phyloP scores from a whole-genome alignment of 768 basidiomycete genomes.

The Lactifluus piperatus region DNA sequence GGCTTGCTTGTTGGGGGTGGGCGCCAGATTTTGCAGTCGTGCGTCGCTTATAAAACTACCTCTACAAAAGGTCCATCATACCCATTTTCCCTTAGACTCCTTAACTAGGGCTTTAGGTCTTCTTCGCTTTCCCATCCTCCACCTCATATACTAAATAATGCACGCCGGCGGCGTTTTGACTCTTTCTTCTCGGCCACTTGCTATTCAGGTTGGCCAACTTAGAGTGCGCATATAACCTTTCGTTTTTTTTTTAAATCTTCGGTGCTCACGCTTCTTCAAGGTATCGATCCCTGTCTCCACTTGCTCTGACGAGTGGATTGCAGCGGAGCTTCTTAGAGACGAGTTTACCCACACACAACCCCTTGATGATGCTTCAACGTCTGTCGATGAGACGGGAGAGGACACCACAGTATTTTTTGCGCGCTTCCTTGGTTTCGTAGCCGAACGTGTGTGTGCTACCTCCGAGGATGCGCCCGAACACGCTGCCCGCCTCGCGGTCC shows the following conservation, averaged over 20 bases:
- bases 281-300: slow-evolving; percentile 84
- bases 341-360: slow-evolving; percentile 68
- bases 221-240: slow-evolving; percentile 27
- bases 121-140: slow-evolving; percentile 10
- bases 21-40: not conserved
- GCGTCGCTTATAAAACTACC: slow-evolving; percentile 9
- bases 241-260: slow-evolving; percentile 4
- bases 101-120: slow-evolving; percentile 12
- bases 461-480: slow-evolving; percentile 34
- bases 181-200: slow-evolving; percentile 31
- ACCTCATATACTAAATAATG: slow-evolving; percentile 26
- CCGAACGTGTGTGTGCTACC: slow-evolving; percentile 51
- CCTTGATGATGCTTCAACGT: slow-evolving; percentile 48
- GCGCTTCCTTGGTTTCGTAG: slow-evolving; percentile 73
- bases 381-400: slow-evolving; percentile 49
- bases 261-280: slow-evolving; percentile 30
- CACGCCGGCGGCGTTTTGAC: slow-evolving; percentile 27
- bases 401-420: slow-evolving; percentile 72
- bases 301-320: slow-evolving; percentile 78
- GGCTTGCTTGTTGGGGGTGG: slow-evolving; percentile 20
- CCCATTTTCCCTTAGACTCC: slow-evolving; percentile 10
- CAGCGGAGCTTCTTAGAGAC: slow-evolving; percentile 85
- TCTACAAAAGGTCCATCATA: not conserved
- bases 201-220: slow-evolving; percentile 27
- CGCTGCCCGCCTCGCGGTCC: slow-evolving; percentile 49